Base-by-base conservation (phyloP, 257 asterid species). In the Petrea volubilis region DNA sequence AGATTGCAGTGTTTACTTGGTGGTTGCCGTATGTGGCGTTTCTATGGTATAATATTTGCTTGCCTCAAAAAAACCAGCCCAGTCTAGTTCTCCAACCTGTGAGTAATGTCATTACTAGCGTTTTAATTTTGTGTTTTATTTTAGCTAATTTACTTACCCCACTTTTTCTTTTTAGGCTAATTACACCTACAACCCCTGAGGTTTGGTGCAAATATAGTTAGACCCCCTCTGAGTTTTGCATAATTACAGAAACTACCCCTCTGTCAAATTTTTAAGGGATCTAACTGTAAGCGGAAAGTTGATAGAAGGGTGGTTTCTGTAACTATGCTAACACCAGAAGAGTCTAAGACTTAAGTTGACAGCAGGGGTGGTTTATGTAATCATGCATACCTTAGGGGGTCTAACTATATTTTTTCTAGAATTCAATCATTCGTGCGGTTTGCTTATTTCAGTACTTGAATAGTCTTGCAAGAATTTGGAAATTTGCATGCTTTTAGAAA, bases 1-100 rank as follows among this genome's bases (percentile, higher is more conserved):
- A 17, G 96, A 93, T 62, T 88, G 88, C 83, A 88, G 97, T 62
- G 86, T 90, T 60, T 90, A 88, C 62, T 23, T 82, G 77, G 96
- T 81, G 20, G 74, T 88, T 68, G 88, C 90, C 15, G 75, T 85
- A 4, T 84, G 87, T 60, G 97, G 93, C 62, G 84, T 88, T 74
- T 80, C 90, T 64, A 67, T 88, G 49, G 21, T 86, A 43, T 82
- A 73, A 78, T 4, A 33, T 34, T n/a, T 20, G 10, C 33, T 2
- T 51, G 58, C 43, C 23, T 60, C 43, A 17, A 1, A 36, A 24
- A 7, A 41, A 41, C 47, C 12, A 13, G 77, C 77, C 47, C 34
- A 3, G 13, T 1, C 43, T 21, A 12, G 24, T 38, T 11, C 14
- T 40, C 14, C 24, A 17, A 17, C 21, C 5, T 49, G 66, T 55